A percentile compares a stretch with the other conserved stretches of the same genome.
Conservation (phyloP, 257 asterid species). For the Solanum appendiculatum region DNA sequence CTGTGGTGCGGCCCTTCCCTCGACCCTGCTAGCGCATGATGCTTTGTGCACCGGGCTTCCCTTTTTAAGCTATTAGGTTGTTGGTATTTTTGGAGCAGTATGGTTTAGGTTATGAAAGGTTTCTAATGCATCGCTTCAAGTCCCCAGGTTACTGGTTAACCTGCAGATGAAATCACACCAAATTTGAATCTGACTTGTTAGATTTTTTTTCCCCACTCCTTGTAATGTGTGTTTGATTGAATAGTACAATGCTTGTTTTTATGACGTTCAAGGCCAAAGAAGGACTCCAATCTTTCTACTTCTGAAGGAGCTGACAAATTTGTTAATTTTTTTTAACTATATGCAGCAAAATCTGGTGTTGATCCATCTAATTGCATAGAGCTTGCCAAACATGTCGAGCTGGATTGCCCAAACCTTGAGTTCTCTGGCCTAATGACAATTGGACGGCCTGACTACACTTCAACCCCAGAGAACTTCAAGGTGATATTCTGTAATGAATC, state of each 20-base stretch:
- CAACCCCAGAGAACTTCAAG: conserved; percentile 83
- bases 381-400: conserved; percentile 58
- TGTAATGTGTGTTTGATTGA: background rate
- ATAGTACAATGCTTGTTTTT: background rate
- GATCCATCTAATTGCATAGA: conserved; percentile 66
- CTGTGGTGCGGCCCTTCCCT: background rate
- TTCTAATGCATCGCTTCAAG: background rate
- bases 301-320: background rate
- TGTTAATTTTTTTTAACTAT: background rate
- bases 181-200: background rate
- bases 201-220: background rate
- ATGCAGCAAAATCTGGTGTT: conserved; percentile 82
- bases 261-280: background rate
- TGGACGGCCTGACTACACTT: conserved; percentile 86
- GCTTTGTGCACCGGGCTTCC: background rate
- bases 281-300: background rate
- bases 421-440: conserved; percentile 93
- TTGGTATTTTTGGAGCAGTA: background rate
- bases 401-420: conserved; percentile 59
- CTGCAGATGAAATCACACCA: background rate
- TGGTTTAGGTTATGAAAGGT: background rate
- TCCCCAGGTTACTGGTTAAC: background rate
- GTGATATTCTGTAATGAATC: conserved; percentile 17
- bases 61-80: background rate
- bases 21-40: background rate